These are phyloP conservation scores for Diatrype stigma DNA, from an alignment of 2,329 filamentous ascomycete species.

Conservation along the genomic window DNA sequence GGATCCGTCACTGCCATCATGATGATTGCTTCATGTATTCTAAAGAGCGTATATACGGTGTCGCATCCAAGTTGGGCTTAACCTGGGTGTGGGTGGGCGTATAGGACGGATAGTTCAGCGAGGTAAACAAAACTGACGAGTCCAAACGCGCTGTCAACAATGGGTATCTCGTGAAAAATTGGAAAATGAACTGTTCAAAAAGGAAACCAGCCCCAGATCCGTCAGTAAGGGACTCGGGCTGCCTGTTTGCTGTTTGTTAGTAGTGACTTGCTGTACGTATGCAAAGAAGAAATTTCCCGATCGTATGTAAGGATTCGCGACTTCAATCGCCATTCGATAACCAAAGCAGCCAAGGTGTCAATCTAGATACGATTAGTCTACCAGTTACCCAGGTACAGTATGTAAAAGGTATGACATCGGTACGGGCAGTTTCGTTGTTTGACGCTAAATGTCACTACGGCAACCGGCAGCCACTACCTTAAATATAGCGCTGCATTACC, in stretches of 20 bases:
- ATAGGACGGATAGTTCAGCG: not conserved
- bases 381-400: too few relatives aligned
- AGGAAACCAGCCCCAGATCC: not conserved
- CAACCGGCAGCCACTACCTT: not conserved
- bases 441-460: not conserved
- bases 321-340: too few relatives aligned
- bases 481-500: not conserved
- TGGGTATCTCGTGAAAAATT: not conserved
- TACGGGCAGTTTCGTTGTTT: not conserved
- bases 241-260: not conserved
- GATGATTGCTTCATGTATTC: slow-evolving; percentile 6
- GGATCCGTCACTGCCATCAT: slow-evolving; percentile 35
- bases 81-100: not conserved
- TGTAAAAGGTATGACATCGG: not conserved
- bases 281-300: not conserved
- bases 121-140: not conserved
- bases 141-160: not conserved
- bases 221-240: not conserved
- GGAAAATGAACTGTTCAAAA: not conserved
- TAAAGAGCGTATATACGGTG: slow-evolving; percentile 2
- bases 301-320: not conserved
- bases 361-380: too few relatives aligned
- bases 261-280: not conserved
- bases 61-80: slow-evolving; percentile 5
- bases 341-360: too few relatives aligned